phyloP scores from a whole-genome alignment of 176 grass and related monocot genomes.

The Olyra latifolia region DNA sequence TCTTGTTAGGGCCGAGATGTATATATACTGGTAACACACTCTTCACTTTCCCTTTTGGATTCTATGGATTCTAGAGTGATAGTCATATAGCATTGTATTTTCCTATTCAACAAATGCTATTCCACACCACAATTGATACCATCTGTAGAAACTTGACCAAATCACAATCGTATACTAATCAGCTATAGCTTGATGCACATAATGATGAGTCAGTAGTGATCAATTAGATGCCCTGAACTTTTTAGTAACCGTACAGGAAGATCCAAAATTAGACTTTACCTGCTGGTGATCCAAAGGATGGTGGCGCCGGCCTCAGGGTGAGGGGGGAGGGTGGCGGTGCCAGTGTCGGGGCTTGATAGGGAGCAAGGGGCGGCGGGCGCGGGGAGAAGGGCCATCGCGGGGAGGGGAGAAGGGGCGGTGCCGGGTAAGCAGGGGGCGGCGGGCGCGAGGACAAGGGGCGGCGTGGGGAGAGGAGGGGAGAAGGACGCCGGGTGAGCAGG shows the following conservation, averaged over 20 bases:
- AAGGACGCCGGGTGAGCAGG: too few species aligned
- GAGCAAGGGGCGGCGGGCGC: too few species aligned
- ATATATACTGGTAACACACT: conserved; percentile 81
- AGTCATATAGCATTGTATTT: background rate
- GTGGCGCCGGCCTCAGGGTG: too few species aligned
- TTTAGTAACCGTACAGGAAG: background rate
- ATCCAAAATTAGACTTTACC: background rate
- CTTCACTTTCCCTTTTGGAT: background rate
- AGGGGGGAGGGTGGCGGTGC: too few species aligned
- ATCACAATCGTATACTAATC: background rate
- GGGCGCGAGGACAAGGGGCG: too few species aligned
- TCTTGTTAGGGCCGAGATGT: conserved; percentile 79
- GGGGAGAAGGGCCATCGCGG: too few species aligned
- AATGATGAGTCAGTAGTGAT: background rate
- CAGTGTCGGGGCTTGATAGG: too few species aligned
- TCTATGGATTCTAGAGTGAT: background rate
- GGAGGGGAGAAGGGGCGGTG: too few species aligned
- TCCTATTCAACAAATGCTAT: background rate
- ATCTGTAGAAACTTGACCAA: background rate
- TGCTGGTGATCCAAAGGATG: too few species aligned
- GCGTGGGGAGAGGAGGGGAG: too few species aligned
- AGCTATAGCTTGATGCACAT: background rate
- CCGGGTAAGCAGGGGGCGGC: too few species aligned
- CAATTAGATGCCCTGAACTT: background rate
- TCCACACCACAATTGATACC: background rate